Base-by-base conservation (phyloP, 768 basidiomycete species). In the Amanita fuliginea region DNA sequence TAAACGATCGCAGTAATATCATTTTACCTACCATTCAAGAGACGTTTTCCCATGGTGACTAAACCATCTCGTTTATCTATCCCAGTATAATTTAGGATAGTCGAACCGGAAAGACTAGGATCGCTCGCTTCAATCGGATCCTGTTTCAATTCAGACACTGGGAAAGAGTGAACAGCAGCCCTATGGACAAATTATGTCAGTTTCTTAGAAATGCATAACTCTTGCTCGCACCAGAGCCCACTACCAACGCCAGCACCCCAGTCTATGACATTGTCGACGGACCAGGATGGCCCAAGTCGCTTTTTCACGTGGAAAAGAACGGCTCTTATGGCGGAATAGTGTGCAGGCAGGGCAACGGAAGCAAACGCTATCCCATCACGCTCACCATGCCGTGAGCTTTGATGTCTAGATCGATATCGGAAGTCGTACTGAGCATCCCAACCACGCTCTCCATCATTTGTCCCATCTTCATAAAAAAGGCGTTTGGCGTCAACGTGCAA, bases 221-320 rank as follows among this genome's bases (percentile, higher is more conserved):
- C 34, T 48, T 34, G 39, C 47, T 56, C 73, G 33, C 57, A 92
- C 91, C 92, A 94, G 24, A 93, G 72, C 1, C 81, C 89, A 57
- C 83, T 86, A 9, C 89, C 91, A 0, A 83, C 80, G 7, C 80
- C 90, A 47, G 83, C 74, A 9, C 92, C 91, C 83, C 86, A 94
- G 57, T 95, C 91, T 36, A 91, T 68, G 9, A 95, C 68, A 30
- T 68, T 73, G 22, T 80, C 67, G 47, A 79, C 68, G 28, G 65
- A 64, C 78, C 75, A 86, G n/a, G 71, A 70, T 6, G 71, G 62
- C n/a, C 77, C 81, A 33, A 91, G 56, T 48, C 90, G 71, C 42
- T 67, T 72, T 52, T 76, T 82, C 33, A 81, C 56, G 54, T 89
- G 81, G 42, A 76, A 68, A 14, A 94, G 65, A 4, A 93, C 87